phyloP scores from a whole-genome alignment of 1,284 basidiomycete species.

The Boletus albobrunnescens region DNA sequence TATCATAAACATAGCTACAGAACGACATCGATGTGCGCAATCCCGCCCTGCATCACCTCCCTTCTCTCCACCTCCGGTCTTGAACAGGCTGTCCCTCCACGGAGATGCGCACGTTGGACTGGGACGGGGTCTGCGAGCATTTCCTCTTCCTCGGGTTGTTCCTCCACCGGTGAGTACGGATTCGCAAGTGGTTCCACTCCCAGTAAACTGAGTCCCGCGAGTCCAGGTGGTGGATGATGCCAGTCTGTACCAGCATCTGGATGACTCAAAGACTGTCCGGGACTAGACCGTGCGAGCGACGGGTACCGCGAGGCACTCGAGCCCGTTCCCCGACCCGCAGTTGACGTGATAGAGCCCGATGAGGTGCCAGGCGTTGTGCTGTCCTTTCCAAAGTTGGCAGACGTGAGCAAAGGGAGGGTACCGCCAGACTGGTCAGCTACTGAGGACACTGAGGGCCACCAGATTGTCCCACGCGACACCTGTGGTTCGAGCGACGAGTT shows the following conservation, averaged over 20 bases:
- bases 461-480: conserved; percentile 13
- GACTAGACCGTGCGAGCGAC: conserved; percentile 25
- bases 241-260: conserved; percentile 23
- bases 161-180: conserved; percentile 25
- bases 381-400: conserved; percentile 26
- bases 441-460: conserved; percentile 9
- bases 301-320: conserved; percentile 31
- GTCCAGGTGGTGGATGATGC: conserved; percentile 25
- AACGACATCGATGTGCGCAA: conserved; percentile 29
- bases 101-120: conserved; percentile 22
- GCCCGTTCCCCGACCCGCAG: conserved; percentile 7
- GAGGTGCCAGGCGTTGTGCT: conserved; percentile 9
- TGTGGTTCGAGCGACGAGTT: conserved; percentile 12
- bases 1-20: conserved; percentile 24
- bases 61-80: conserved; percentile 26
- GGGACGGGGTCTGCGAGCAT: not conserved
- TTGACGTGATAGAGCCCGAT: conserved; percentile 17
- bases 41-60: conserved; percentile 19
- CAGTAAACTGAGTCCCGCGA: conserved; percentile 18
- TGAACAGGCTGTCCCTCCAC: conserved; percentile 14
- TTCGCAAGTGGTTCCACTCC: conserved; percentile 15
- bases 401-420: conserved; percentile 25
- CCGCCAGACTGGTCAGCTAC: not conserved
- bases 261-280: conserved; percentile 10
- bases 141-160: not conserved